A percentile compares a stretch with the other conserved stretches of the same genome.
Evolutionary conservation across 805 yeast species (phyloP).

Genomic region (Metschnikowia lochheadii): DNA sequence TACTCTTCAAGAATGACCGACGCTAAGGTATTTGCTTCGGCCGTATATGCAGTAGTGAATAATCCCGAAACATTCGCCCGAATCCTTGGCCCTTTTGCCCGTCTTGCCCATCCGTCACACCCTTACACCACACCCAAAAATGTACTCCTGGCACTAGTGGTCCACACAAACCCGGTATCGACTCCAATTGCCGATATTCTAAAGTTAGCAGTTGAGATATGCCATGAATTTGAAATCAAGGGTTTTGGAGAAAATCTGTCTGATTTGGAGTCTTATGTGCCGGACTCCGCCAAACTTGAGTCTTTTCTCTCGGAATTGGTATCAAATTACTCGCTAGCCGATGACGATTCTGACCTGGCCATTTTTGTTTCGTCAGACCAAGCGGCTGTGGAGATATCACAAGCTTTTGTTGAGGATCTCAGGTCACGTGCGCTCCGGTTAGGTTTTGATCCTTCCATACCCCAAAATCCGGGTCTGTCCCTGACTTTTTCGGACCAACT

Average conservation of each 20-base stretch:
- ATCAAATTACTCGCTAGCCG: not conserved
- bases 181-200: not conserved
- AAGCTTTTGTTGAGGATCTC: not conserved
- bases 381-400: not conserved
- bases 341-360: not conserved
- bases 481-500: not conserved
- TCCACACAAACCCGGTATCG: conserved; percentile 12
- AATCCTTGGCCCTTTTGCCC: conserved; percentile 5
- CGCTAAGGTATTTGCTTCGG: conserved; percentile 11
- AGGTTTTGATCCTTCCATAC: not conserved
- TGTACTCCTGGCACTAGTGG: conserved; percentile 9
- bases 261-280: not conserved
- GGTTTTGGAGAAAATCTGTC: not conserved
- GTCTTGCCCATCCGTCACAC: conserved; percentile 1
- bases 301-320: not conserved
- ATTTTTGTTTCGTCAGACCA: not conserved
- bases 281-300: not conserved
- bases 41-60: conserved; percentile 3
- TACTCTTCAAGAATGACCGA: not conserved
- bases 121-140: conserved; percentile 8
- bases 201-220: not conserved
- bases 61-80: conserved; percentile 5
- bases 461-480: too few species aligned
- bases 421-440: not conserved
- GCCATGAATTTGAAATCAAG: not conserved